phyloP scores from a whole-genome alignment of 139 green algal species.

The Coelastrella sp. region DNA sequence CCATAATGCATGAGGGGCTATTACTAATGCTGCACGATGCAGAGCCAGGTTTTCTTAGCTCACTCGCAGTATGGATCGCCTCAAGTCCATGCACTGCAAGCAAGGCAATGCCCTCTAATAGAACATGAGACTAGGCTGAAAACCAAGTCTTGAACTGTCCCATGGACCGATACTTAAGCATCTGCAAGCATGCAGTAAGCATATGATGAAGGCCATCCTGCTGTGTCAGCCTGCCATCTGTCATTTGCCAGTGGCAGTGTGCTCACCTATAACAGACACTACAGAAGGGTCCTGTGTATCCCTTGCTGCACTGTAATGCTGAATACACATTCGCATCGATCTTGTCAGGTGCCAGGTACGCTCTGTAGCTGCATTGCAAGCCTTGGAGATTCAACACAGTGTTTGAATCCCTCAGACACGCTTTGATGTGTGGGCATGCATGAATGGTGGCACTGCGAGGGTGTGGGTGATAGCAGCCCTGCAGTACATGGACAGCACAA shows the following conservation, averaged over 20 bases:
- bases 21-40: no score
- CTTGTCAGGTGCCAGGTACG: neutral
- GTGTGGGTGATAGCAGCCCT: slow-evolving; percentile 32
- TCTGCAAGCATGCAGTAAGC: no score
- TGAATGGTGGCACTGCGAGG: slow-evolving; percentile 4
- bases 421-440: neutral
- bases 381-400: neutral
- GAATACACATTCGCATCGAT: neutral
- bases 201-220: no score
- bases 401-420: neutral
- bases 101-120: no score
- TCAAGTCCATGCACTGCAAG: no score
- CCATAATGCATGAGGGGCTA: no score
- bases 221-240: neutral
- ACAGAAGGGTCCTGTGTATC: slow-evolving; percentile 4
- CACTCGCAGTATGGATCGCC: no score
- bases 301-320: slow-evolving; percentile 3
- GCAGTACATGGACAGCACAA: neutral
- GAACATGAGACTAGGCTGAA: no score
- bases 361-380: slow-evolving; percentile 1
- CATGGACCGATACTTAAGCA: no score
- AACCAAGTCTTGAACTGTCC: no score
- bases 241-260: neutral
- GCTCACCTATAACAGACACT: neutral
- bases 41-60: no score